Percentiles rank a stretch among this genome's conserved stretches.
These are phyloP conservation scores for Ustilago curta DNA, from an alignment of 1,284 basidiomycete genomes.

Conservation along the genomic window DNA sequence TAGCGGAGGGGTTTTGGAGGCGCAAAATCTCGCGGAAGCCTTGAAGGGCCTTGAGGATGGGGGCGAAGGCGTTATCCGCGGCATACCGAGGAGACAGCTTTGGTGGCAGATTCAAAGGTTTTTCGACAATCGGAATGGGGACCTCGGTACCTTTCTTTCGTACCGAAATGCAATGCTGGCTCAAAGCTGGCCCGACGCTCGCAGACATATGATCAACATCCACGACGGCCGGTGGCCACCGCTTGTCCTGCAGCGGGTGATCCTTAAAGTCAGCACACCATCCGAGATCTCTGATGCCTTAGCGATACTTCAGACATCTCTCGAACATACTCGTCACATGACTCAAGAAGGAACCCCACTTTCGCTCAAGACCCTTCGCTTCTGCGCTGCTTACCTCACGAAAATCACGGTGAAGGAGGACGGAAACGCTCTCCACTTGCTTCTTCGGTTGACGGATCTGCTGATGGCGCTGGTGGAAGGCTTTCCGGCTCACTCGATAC, in stretches of 20 bases:
- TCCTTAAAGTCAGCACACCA: conserved; percentile 17
- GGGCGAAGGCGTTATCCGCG: neutral
- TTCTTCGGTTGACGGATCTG: conserved; percentile 22
- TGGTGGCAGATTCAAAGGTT: conserved; percentile 2
- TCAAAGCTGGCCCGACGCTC: conserved; percentile 27
- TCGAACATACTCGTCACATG: neutral
- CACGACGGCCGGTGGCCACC: conserved; percentile 28
- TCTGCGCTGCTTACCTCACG: conserved; percentile 16
- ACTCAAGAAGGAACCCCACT: neutral
- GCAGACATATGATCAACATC: conserved; percentile 30
- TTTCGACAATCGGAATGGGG: neutral
- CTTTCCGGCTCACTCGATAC: conserved; percentile 7
- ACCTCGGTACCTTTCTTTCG: conserved; percentile 10
- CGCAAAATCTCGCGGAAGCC: conserved; percentile 12
- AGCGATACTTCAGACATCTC: conserved; percentile 15
- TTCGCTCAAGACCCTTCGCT: conserved; percentile 6
- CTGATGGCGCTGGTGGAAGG: conserved; percentile 9
- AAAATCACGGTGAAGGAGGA: neutral
- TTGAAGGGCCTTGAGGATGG: conserved; percentile 8
- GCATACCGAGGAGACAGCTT: neutral
- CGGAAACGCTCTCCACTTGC: conserved; percentile 18
- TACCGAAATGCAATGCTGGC: conserved; percentile 39
- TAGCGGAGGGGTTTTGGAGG: conserved; percentile 10
- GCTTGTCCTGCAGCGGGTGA: conserved; percentile 18
- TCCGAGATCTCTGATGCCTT: conserved; percentile 39